Percentiles rank a stretch among this genome's conserved stretches.
phyloP scores from a whole-genome alignment of 2,329 filamentous ascomycete species.

The Phialophora expanda region DNA sequence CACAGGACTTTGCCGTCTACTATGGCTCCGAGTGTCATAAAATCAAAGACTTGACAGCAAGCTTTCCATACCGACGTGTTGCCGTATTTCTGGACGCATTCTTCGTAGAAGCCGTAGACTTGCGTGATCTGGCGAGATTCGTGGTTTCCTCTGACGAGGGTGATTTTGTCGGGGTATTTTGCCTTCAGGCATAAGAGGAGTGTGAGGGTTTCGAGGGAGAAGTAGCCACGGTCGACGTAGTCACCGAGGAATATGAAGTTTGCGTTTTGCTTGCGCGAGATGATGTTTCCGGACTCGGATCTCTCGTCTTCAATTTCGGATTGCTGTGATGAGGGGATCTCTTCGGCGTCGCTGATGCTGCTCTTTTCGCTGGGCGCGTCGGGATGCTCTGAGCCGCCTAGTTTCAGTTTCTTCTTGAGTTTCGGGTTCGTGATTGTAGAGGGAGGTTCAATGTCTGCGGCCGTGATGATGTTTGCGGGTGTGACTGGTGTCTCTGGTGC shows the following conservation, averaged over 20 bases:
- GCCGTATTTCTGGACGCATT: slow-evolving; percentile 77
- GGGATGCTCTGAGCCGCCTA: slow-evolving; percentile 37
- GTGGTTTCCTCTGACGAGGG: slow-evolving; percentile 75
- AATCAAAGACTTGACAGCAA: slow-evolving; percentile 79
- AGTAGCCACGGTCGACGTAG: slow-evolving; percentile 76
- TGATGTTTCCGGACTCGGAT: slow-evolving; percentile 38
- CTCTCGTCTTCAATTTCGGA: slow-evolving; percentile 47
- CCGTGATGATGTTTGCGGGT: slow-evolving; percentile 75
- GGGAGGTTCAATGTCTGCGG: slow-evolving; percentile 91
- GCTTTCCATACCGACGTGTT: slow-evolving; percentile 81
- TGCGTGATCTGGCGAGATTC: slow-evolving; percentile 79
- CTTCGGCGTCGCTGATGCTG: slow-evolving; percentile 51
- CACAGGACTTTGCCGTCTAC: slow-evolving; percentile 77
- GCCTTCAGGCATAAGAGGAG: slow-evolving; percentile 55
- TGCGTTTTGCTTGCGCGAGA: slow-evolving; percentile 59
- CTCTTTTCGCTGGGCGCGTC: slow-evolving; percentile 36
- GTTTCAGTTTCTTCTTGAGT: slow-evolving; percentile 81
- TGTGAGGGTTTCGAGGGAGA: slow-evolving; percentile 74
- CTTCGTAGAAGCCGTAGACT: slow-evolving; percentile 79
- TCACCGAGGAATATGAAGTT: slow-evolving; percentile 77
- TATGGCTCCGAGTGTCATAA: slow-evolving; percentile 73
- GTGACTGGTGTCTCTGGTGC: slow-evolving; percentile 66
- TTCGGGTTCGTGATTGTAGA: slow-evolving; percentile 87
- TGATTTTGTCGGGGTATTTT: slow-evolving; percentile 73
- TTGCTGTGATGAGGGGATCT: slow-evolving; percentile 54